Evolutionary conservation across 768 basidiomycete species (phyloP).

Genomic region (Hygrophorus pudorinus): DNA sequence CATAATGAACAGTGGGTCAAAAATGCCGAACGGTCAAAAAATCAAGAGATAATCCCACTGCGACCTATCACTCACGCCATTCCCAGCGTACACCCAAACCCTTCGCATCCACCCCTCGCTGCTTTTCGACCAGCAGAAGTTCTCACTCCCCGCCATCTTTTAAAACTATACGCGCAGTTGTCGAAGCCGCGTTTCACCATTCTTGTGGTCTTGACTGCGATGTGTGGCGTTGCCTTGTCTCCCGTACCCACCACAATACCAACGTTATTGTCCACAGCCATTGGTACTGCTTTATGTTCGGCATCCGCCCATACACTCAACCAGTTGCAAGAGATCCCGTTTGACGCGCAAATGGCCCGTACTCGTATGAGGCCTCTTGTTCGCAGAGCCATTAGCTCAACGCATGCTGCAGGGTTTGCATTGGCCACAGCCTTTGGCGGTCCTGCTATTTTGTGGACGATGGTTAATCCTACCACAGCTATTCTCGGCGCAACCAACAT

Average conservation of each 20-base stretch:
- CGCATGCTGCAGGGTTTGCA: slow-evolving; percentile 80
- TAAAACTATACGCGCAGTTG: slow-evolving; percentile 68
- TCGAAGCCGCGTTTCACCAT: slow-evolving; percentile 78
- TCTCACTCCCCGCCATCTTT: slow-evolving; percentile 40
- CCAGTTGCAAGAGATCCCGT: slow-evolving; percentile 89
- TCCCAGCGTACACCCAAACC: background rate
- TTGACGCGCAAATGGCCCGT: slow-evolving; percentile 93
- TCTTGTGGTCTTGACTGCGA: slow-evolving; percentile 80
- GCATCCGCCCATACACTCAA: slow-evolving; percentile 94
- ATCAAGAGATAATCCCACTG: too few relatives aligned
- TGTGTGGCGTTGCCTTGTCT: slow-evolving; percentile 88
- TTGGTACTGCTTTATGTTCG: slow-evolving; percentile 85
- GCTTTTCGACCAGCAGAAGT: slow-evolving; percentile 24
- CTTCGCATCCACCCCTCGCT: slow-evolving; percentile 11
- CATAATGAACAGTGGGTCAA: slow-evolving; percentile 47
- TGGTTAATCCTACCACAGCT: slow-evolving; percentile 84
- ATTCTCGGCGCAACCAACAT: slow-evolving; percentile 78
- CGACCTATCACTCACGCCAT: too few relatives aligned
- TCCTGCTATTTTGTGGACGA: slow-evolving; percentile 63
- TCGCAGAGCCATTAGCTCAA: slow-evolving; percentile 69
- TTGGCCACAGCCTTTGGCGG: slow-evolving; percentile 68
- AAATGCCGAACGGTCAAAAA: slow-evolving; percentile 4
- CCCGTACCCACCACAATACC: slow-evolving; percentile 80
- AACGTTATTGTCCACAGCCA: slow-evolving; percentile 74
- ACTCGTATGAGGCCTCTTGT: slow-evolving; percentile 86